phyloP scores from a whole-genome alignment of 2,329 filamentous ascomycete species.

The Coleophoma cylindrospora region DNA sequence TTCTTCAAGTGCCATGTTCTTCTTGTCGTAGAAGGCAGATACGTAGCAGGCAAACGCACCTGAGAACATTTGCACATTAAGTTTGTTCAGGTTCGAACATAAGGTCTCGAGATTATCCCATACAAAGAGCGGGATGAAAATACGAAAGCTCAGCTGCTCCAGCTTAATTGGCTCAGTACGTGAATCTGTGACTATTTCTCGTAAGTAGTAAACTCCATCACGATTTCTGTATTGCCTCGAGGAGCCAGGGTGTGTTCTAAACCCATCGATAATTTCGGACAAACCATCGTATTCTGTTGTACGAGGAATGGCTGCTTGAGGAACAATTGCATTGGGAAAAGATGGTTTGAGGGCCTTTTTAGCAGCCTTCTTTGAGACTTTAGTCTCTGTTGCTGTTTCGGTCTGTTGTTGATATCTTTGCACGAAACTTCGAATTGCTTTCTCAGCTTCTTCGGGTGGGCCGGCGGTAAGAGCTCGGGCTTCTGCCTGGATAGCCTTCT shows the following conservation, averaged over 20 bases:
- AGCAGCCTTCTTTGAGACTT: no score
- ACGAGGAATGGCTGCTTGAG: background rate
- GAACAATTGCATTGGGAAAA: no score
- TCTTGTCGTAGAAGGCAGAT: background rate
- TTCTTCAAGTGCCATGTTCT: background rate
- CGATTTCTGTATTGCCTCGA: background rate
- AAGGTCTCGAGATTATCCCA: constrained; percentile 2
- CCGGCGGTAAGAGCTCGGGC: background rate
- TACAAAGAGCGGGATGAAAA: constrained; percentile 3
- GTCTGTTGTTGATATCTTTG: background rate
- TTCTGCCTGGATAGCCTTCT: background rate
- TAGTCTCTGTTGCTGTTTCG: no score
- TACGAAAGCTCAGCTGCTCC: constrained; percentile 3
- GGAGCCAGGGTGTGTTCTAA: background rate
- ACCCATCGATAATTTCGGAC: background rate
- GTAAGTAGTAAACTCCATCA: background rate
- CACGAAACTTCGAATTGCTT: background rate
- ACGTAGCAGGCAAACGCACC: background rate
- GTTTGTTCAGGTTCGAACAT: background rate
- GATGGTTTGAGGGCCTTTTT: no score
- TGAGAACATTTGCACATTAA: background rate
- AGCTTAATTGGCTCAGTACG: constrained; percentile 5
- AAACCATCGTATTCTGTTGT: background rate
- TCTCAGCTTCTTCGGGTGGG: background rate
- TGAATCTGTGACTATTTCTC: background rate